These are phyloP conservation scores for Drechmeria coniospora DNA, from an alignment of 2,329 filamentous ascomycete genomes.

Conservation along the genomic window DNA sequence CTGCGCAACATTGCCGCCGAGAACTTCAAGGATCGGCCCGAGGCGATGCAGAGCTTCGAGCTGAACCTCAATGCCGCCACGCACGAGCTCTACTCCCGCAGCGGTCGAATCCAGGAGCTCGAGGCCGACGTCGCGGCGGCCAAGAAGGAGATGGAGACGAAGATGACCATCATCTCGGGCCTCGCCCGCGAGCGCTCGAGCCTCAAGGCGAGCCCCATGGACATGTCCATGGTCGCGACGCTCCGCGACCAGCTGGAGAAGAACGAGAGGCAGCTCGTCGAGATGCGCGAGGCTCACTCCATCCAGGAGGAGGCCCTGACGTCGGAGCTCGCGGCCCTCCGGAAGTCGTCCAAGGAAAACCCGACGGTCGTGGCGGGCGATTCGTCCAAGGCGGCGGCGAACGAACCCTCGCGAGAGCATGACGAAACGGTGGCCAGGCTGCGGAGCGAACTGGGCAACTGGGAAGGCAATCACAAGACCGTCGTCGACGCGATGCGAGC, in stretches of 20 bases:
- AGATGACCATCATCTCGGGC: slow-evolving; percentile 90
- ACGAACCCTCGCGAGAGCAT: slow-evolving; percentile 23
- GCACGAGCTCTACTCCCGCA: slow-evolving; percentile 75
- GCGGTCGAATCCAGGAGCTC: slow-evolving; percentile 78
- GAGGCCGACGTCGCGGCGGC: slow-evolving; percentile 70
- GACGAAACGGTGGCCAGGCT: slow-evolving; percentile 48
- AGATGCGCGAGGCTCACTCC: slow-evolving; percentile 58
- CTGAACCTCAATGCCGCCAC: slow-evolving; percentile 81
- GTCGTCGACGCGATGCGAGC: slow-evolving; percentile 55
- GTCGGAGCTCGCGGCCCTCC: slow-evolving; percentile 54
- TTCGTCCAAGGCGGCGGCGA: slow-evolving; percentile 13
- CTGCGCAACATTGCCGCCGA: slow-evolving; percentile 79
- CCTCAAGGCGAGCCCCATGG: slow-evolving; percentile 68
- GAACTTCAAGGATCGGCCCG: slow-evolving; percentile 67
- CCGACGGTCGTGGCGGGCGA: slow-evolving; percentile 7
- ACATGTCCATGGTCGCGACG: slow-evolving; percentile 78
- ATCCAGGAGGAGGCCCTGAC: slow-evolving; percentile 60
- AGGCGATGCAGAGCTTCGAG: slow-evolving; percentile 84
- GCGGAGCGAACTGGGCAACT: slow-evolving; percentile 54
- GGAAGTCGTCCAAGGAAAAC: slow-evolving; percentile 33
- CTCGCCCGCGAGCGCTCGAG: slow-evolving; percentile 86
- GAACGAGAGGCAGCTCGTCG: slow-evolving; percentile 65
- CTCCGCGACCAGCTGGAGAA: slow-evolving; percentile 79
- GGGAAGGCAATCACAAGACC: slow-evolving; percentile 61
- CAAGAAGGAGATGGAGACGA: slow-evolving; percentile 93